These are phyloP conservation scores for Holtermannia corniformis DNA, from an alignment of 768 basidiomycete species.

Conservation along the genomic window DNA sequence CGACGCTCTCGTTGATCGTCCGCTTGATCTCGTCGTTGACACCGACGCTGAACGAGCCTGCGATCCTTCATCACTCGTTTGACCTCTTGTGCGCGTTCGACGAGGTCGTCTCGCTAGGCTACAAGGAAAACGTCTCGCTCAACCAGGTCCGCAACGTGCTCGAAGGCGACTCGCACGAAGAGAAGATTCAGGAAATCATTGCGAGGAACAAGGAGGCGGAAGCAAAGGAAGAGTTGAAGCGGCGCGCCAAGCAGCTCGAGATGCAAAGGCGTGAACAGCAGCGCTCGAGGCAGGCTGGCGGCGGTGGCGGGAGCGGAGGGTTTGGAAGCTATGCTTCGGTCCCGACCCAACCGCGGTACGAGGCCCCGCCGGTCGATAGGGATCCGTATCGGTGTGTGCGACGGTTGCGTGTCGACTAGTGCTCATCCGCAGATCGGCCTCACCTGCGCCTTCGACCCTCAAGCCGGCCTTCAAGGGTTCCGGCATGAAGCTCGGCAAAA, in stretches of 20 bases:
- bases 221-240: slow-evolving; percentile 96
- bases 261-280: slow-evolving; percentile 95
- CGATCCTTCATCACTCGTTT: slow-evolving; percentile 82
- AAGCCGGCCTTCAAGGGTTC: slow-evolving; percentile 78
- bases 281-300: slow-evolving; percentile 52
- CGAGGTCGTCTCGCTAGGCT: slow-evolving; percentile 84
- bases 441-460: slow-evolving; percentile 12
- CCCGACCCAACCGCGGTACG: slow-evolving; percentile 56
- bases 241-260: slow-evolving; percentile 93
- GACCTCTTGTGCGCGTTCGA: slow-evolving; percentile 93
- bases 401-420: no score
- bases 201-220: slow-evolving; percentile 98
- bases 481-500: slow-evolving; percentile 97
- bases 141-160: slow-evolving; percentile 45
- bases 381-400: slow-evolving; percentile 27
- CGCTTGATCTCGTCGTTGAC: slow-evolving; percentile 66
- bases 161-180: slow-evolving; percentile 49
- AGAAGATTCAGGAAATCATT: slow-evolving; percentile 90
- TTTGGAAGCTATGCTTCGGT: slow-evolving; percentile 54
- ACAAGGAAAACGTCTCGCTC: slow-evolving; percentile 46
- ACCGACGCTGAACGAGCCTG: slow-evolving; percentile 46
- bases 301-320: slow-evolving; percentile 34
- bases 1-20: slow-evolving; percentile 87
- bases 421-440: no score
- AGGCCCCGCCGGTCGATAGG: slow-evolving; percentile 48